Percentiles rank a stretch among this genome's conserved stretches.
These are phyloP conservation scores for Mortierella sp. DNA, from an alignment of 371 early-diverging fungal genomes.

Conservation along the genomic window DNA sequence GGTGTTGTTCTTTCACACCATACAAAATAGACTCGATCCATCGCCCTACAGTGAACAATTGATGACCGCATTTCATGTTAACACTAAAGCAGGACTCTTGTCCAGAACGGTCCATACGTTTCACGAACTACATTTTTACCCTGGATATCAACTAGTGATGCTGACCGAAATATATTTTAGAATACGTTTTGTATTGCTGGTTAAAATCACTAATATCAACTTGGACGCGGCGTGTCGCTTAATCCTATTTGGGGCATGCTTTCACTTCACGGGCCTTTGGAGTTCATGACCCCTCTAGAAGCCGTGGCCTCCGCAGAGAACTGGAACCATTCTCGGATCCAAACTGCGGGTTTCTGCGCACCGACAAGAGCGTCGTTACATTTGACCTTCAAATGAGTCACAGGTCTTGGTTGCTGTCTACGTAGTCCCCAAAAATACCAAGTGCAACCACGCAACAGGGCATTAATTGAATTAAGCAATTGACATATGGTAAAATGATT, in stretches of 20 bases:
- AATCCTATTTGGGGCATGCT: too few species aligned
- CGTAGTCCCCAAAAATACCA: neutral
- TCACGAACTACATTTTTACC: neutral
- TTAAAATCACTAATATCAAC: too few species aligned
- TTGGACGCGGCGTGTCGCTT: too few species aligned
- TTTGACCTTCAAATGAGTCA: neutral
- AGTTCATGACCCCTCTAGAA: neutral
- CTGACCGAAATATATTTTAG: too few species aligned
- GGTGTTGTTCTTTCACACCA: neutral
- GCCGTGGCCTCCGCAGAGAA: too few species aligned
- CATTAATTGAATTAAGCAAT: neutral
- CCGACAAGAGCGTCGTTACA: neutral
- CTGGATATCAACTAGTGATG: neutral
- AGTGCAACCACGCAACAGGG: neutral
- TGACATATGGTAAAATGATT: neutral
- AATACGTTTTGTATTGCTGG: too few species aligned
- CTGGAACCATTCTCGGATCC: neutral
- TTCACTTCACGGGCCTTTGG: neutral
- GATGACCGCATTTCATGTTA: constrained; percentile 5
- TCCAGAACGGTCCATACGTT: neutral
- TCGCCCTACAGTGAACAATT: neutral
- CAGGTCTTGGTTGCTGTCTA: neutral
- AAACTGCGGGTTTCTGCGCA: neutral
- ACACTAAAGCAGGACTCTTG: too few species aligned
- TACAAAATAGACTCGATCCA: neutral